Evolutionary conservation across 2,329 filamentous ascomycete species (phyloP).

Genomic region (Colletotrichum theobromicola): DNA sequence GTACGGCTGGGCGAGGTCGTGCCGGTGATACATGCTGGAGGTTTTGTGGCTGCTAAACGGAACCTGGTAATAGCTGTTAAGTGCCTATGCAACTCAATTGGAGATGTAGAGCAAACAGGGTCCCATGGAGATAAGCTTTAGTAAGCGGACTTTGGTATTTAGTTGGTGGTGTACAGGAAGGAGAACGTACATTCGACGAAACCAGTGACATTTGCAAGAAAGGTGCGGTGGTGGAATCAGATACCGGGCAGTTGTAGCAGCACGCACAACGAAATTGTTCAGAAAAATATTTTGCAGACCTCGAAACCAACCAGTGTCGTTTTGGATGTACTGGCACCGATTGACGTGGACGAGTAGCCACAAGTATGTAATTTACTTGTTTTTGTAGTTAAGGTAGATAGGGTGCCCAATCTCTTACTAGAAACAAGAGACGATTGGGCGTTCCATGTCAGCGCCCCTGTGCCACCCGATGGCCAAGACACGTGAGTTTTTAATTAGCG

Average conservation of each 20-base stretch:
- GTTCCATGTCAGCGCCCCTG: background rate
- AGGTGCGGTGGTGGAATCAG: background rate
- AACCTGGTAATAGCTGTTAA: background rate
- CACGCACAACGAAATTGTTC: fast-evolving
- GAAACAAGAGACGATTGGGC: background rate
- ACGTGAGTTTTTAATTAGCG: background rate
- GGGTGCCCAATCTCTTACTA: background rate
- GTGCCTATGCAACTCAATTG: background rate
- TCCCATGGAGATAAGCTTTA: background rate
- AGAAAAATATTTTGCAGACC: background rate
- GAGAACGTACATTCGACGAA: background rate
- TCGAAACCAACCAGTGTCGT: background rate
- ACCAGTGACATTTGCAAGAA: background rate
- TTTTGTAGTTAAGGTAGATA: too few relatives aligned
- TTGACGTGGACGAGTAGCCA: background rate
- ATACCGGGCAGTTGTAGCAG: background rate
- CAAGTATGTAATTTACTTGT: background rate
- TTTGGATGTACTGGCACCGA: background rate
- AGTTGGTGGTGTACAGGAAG: background rate
- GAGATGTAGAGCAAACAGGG: too few relatives aligned
- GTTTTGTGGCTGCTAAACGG: background rate
- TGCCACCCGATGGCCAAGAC: background rate
- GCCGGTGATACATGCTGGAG: background rate
- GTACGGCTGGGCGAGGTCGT: background rate
- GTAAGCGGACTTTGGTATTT: background rate